Base-by-base conservation (phyloP, 148 eudicot species). In the Rhododendron mucronatum region DNA sequence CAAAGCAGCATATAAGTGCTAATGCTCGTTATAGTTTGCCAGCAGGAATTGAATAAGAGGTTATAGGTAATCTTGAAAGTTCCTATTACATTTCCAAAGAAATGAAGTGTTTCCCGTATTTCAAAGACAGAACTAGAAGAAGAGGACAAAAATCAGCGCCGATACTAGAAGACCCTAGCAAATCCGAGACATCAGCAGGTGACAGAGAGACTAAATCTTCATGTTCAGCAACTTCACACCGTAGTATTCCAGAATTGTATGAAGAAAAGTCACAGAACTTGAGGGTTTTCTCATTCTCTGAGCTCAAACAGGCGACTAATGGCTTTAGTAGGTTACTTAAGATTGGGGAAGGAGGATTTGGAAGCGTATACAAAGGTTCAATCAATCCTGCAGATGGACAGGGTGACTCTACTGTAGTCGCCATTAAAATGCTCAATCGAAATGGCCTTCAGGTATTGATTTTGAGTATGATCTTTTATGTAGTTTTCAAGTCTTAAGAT, bases 261-360 rank as follows among this genome's bases (percentile, higher is more conserved):
- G 93, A 92, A 67, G 95, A 94, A n/a, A 95, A 92, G 74, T 93
- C 88, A 83, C 90, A 88, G 23, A 95, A 93, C 57, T 88, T 94
- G 88, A 88, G 96, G 83, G 95, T 85, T 4, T 95, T 95, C 84
- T 84, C 91, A 2, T 91, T 85, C 53, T 86, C 93, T 0, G 98
- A 96, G 89, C 92, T 96, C 7, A 91, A 82, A 21, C 84, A 90
- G 76, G 95, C 96, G 1, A 94, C 98, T 7, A 88, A 90, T 82
- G 89, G 92, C 82, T 96, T 96, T 84, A 93, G 81, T 45, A 91
- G 92, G 85, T 69, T 91, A 79, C 88, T 93, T 59, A 96, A 93
- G 93, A 93, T 96, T 89, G 98, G 98, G 61, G 98, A 96, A 89
- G 98, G 98, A 26, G 98, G 98, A 44, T 96, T 94, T 85, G 98